Percentiles rank a stretch among this genome's conserved stretches.
These are phyloP conservation scores for Chytridium lagenaria DNA, from an alignment of 371 early-diverging fungal species.

Conservation along the genomic window DNA sequence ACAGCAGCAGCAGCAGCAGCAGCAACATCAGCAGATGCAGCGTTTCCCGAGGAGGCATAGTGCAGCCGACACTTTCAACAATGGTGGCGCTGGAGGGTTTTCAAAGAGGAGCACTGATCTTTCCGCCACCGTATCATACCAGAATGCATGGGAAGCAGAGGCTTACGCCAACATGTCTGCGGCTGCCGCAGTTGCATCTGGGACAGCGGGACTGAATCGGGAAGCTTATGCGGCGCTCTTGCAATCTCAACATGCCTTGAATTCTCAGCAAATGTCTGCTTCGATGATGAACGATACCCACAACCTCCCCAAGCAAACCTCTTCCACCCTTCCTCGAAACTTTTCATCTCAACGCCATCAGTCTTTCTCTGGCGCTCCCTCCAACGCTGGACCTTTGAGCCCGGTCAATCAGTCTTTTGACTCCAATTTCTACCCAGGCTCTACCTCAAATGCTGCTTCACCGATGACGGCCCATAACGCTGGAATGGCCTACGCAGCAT, in stretches of 20 bases:
- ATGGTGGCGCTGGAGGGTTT: not conserved
- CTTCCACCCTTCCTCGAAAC: not conserved
- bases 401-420: not conserved
- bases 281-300: not conserved
- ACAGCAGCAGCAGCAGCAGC: conserved; percentile 16
- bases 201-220: not conserved
- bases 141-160: not conserved
- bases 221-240: not conserved
- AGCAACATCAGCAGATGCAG: not conserved
- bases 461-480: not conserved
- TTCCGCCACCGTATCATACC: not conserved
- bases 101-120: not conserved
- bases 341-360: not conserved
- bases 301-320: not conserved
- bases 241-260: not conserved
- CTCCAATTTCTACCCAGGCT: not conserved
- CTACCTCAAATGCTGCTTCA: not conserved
- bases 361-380: not conserved
- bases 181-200: not conserved
- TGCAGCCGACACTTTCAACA: not conserved
- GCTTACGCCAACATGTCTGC: not conserved
- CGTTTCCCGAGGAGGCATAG: conserved; percentile 2
- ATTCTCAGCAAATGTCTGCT: not conserved
- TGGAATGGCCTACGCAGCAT: not conserved
- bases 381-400: not conserved